phyloP scores from a whole-genome alignment of 306 rosid species.

The Castanopsis chinensis region DNA sequence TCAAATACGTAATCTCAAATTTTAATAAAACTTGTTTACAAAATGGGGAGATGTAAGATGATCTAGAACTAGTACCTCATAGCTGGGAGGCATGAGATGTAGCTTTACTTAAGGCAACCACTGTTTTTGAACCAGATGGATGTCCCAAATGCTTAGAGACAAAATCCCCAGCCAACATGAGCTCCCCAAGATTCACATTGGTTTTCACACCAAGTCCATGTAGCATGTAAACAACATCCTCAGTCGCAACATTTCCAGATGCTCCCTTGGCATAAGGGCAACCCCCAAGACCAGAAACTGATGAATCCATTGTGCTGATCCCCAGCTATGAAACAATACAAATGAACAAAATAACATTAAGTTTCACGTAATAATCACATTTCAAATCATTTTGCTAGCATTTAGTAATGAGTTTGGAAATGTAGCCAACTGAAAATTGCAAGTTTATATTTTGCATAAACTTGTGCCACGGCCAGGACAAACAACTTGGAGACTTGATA shows the following conservation, averaged over 20 bases:
- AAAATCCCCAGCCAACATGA: constrained; percentile 76
- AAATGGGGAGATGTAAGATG: too few relatives aligned
- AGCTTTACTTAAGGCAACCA: constrained; percentile 59
- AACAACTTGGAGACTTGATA: too few relatives aligned
- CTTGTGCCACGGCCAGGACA: too few relatives aligned
- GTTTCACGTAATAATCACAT: background rate
- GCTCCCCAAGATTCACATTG: constrained; percentile 64
- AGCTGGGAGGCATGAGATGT: constrained; percentile 57
- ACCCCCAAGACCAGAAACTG: too few relatives aligned
- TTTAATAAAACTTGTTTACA: too few relatives aligned
- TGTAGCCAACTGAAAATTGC: too few relatives aligned
- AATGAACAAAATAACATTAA: constrained; percentile 12
- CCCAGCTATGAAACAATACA: constrained; percentile 56
- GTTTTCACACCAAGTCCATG: constrained; percentile 78
- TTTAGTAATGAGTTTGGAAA: too few relatives aligned
- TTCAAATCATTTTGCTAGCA: background rate
- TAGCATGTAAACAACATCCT: constrained; percentile 91
- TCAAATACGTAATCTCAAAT: too few relatives aligned
- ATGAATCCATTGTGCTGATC: constrained; percentile 75
- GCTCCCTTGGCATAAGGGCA: constrained; percentile 95
- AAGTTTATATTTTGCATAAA: too few relatives aligned
- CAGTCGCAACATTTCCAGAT: constrained; percentile 87
- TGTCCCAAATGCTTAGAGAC: constrained; percentile 80
- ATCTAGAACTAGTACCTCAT: constrained; percentile 38
- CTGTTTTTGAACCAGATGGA: constrained; percentile 67